Evolutionary conservation across 2,329 filamentous ascomycete species (phyloP).

Genomic region (Sclerotinia minor): DNA sequence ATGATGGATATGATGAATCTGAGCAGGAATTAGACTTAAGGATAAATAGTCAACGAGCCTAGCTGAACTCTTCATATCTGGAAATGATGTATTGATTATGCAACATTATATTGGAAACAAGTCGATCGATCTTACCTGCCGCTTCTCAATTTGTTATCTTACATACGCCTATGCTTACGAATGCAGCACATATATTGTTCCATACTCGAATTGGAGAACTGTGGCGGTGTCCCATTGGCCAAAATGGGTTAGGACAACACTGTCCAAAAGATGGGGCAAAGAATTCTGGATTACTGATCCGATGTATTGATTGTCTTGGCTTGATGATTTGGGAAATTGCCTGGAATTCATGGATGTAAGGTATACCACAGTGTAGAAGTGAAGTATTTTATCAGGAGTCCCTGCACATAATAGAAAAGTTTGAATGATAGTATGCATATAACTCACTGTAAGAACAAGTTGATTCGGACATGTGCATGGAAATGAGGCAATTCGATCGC

Average conservation of each 20-base stretch:
- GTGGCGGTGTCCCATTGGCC: neutral
- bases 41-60: neutral
- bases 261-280: neutral
- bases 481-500: neutral
- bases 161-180: neutral
- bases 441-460: neutral
- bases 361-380: neutral
- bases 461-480: neutral
- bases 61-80: neutral
- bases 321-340: neutral
- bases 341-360: neutral
- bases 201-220: neutral
- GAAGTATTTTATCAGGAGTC: neutral
- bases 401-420: neutral
- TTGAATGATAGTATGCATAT: neutral
- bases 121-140: neutral
- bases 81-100: neutral
- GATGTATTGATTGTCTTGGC: neutral
- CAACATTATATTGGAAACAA: neutral
- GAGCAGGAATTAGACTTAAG: neutral
- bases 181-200: neutral
- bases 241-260: neutral
- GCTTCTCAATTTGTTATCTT: neutral
- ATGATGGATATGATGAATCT: neutral
- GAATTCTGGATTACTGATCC: neutral